Evolutionary conservation across 495 filamentous ascomycete species (phyloP).

Genomic region (Penicillium riverlandense): DNA sequence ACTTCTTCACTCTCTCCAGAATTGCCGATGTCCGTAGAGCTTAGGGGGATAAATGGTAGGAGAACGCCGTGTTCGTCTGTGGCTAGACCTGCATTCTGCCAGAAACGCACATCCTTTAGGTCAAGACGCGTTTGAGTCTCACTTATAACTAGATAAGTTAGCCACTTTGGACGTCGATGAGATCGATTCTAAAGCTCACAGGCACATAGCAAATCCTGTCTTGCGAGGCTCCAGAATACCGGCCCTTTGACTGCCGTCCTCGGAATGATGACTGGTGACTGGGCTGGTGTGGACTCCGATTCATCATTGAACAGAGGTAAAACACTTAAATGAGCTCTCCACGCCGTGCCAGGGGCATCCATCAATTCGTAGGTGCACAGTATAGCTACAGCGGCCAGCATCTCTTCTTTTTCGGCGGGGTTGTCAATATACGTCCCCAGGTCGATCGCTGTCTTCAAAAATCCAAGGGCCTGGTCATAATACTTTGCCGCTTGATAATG

Average conservation of each 20-base stretch:
- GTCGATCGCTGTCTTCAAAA: constrained; percentile 10
- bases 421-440: constrained; percentile 1
- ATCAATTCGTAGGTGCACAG: constrained; percentile 14
- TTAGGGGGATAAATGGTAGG: constrained; percentile 2
- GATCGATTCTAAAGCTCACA: constrained; percentile 5
- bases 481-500: constrained; percentile 11
- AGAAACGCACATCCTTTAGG: constrained; percentile 12
- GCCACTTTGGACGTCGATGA: not conserved
- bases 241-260: constrained; percentile 7
- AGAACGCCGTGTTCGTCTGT: constrained; percentile 8
- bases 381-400: constrained; percentile 18
- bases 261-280: constrained; percentile 6
- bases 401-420: constrained; percentile 12
- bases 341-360: constrained; percentile 15
- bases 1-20: constrained; percentile 8
- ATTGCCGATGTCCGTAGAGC: constrained; percentile 3
- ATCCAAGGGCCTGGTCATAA: constrained; percentile 13
- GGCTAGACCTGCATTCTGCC: constrained; percentile 13
- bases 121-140: constrained; percentile 15
- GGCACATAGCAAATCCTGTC: constrained; percentile 15
- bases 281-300: constrained; percentile 1
- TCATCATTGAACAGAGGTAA: constrained; percentile 8
- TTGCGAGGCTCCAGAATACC: constrained; percentile 16
- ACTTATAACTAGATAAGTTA: constrained; percentile 7
- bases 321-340: constrained; percentile 16